A percentile compares a stretch with the other conserved stretches of the same genome.
Evolutionary conservation across 2,329 filamentous ascomycete genomes (phyloP).

Genomic region (Penicillium sp.): DNA sequence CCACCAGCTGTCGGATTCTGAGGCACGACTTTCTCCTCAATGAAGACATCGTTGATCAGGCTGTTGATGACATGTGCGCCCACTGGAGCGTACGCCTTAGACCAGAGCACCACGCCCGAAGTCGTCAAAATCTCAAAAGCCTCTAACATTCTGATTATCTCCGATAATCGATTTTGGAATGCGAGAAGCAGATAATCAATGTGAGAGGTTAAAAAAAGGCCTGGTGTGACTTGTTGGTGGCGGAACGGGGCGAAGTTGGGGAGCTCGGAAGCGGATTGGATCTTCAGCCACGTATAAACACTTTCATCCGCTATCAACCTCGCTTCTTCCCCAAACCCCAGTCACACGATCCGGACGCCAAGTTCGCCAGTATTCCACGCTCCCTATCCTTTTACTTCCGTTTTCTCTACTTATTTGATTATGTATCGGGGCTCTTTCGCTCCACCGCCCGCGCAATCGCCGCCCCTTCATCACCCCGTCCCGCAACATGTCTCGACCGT

Average conservation of each 20-base stretch:
- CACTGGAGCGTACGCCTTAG: slow-evolving; percentile 75
- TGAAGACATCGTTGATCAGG: slow-evolving; percentile 95
- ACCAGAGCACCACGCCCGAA: slow-evolving; percentile 96
- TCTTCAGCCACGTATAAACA: slow-evolving; percentile 37
- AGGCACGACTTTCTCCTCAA: slow-evolving; percentile 77
- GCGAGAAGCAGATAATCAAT: slow-evolving; percentile 4
- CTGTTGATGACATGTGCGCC: slow-evolving; percentile 83
- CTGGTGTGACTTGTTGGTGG: slow-evolving; percentile 25
- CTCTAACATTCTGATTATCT: slow-evolving; percentile 68
- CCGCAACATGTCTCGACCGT: slow-evolving; percentile 98
- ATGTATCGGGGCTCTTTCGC: slow-evolving; percentile 88
- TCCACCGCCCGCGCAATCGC: slow-evolving; percentile 72
- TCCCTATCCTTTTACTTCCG: slow-evolving; percentile 10
- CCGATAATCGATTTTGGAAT: neutral
- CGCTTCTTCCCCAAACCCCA: slow-evolving; percentile 9
- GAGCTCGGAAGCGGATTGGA: slow-evolving; percentile 25
- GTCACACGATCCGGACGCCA: slow-evolving; percentile 1
- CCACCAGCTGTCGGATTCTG: slow-evolving; percentile 59
- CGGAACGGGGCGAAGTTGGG: slow-evolving; percentile 21
- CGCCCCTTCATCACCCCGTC: slow-evolving; percentile 92
- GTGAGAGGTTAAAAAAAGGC: slow-evolving; percentile 17
- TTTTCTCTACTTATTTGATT: slow-evolving; percentile 12
- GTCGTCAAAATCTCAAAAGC: slow-evolving; percentile 95
- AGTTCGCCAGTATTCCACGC: slow-evolving; percentile 6
- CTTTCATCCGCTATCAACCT: slow-evolving; percentile 15